Conservation (phyloP, 306 rosid genomes). For the Lagenaria siceraria region DNA sequence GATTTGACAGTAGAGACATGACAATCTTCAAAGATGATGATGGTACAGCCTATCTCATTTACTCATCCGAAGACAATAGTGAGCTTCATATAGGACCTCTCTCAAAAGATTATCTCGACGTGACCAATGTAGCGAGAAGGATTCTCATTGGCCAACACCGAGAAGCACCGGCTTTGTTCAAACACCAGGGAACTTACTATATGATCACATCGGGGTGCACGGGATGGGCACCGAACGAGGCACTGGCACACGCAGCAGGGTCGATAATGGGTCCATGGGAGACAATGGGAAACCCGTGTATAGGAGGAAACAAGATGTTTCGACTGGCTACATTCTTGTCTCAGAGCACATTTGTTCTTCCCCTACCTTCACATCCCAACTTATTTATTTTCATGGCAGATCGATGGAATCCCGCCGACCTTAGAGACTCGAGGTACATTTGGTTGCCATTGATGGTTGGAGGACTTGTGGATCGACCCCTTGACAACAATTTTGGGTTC, state of each 20-base stretch:
- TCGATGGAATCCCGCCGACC: slow-evolving; percentile 88
- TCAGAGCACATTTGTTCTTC: slow-evolving; percentile 84
- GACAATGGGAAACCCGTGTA: slow-evolving; percentile 78
- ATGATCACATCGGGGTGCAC: slow-evolving; percentile 99
- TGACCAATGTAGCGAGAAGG: slow-evolving; percentile 42
- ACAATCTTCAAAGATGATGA: slow-evolving; percentile 87
- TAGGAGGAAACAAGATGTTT: slow-evolving; percentile 71
- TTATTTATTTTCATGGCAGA: slow-evolving; percentile 77
- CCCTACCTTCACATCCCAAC: slow-evolving; percentile 51
- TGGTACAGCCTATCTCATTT: slow-evolving; percentile 63
- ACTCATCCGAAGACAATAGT: slow-evolving; percentile 92
- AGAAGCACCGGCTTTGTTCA: slow-evolving; percentile 96
- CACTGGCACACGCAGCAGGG: slow-evolving; percentile 81
- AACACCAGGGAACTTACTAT: slow-evolving; percentile 76
- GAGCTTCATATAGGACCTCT: slow-evolving; percentile 90
- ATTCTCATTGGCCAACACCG: slow-evolving; percentile 80
- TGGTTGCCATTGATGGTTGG: slow-evolving; percentile 94
- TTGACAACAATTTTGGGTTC: slow-evolving; percentile 74
- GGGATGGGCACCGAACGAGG: slow-evolving; percentile 98
- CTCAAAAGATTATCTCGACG: slow-evolving; percentile 64
- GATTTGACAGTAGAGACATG: slow-evolving; percentile 91
- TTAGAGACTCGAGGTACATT: slow-evolving; percentile 77
- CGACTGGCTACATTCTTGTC: slow-evolving; percentile 68
- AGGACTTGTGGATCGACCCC: slow-evolving; percentile 73
- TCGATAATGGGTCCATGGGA: slow-evolving; percentile 91